These are phyloP conservation scores for Plectosphaerella plurivora DNA, from an alignment of 2,329 filamentous ascomycete genomes.

Conservation along the genomic window DNA sequence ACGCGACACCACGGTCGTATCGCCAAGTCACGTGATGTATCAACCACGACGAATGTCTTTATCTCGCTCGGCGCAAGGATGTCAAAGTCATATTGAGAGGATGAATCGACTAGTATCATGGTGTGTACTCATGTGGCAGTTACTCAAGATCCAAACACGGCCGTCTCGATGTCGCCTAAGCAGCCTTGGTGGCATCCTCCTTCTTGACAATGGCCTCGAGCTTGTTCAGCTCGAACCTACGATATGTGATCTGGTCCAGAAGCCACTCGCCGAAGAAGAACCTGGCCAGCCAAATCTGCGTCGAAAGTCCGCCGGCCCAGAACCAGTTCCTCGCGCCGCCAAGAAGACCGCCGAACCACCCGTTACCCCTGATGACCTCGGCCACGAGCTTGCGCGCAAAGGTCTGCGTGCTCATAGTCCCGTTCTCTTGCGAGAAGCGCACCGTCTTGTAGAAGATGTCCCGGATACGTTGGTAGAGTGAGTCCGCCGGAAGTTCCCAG, in stretches of 20 bases:
- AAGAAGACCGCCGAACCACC: conserved; percentile 25
- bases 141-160: too few relatives aligned
- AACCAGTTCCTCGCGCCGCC: conserved; percentile 27
- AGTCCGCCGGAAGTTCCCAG: conserved; percentile 36
- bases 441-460: conserved; percentile 42
- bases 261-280: conserved; percentile 21
- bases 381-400: conserved; percentile 39
- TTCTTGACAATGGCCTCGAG: conserved; percentile 9
- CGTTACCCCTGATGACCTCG: conserved; percentile 34
- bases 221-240: conserved; percentile 34
- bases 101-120: too few relatives aligned
- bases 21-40: background rate
- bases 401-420: conserved; percentile 36
- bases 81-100: too few relatives aligned
- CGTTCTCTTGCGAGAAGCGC: conserved; percentile 42
- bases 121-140: too few relatives aligned
- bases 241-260: conserved; percentile 21
- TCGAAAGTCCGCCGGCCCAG: conserved; percentile 27
- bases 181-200: background rate
- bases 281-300: conserved; percentile 20
- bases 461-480: conserved; percentile 40
- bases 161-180: background rate
- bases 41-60: too few relatives aligned
- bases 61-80: too few relatives aligned
- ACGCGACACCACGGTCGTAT: background rate